phyloP scores from a whole-genome alignment of 2,329 filamentous ascomycete species.

The Arachnopeziza araneosa region DNA sequence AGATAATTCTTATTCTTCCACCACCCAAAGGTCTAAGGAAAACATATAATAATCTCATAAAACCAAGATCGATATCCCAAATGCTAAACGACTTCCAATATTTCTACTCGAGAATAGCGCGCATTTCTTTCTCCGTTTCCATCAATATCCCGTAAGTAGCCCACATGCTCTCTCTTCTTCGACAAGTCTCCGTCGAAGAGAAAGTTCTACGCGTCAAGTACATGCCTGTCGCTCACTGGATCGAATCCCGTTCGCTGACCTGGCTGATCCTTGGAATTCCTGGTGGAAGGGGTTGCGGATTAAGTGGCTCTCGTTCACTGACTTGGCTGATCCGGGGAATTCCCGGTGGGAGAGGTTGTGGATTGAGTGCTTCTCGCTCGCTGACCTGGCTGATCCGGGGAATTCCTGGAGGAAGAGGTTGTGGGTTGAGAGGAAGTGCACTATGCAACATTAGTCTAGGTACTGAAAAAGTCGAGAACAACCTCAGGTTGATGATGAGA shows the following conservation, averaged over 20 bases:
- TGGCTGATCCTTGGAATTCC: background rate
- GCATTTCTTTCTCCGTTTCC: background rate
- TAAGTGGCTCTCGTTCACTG: background rate
- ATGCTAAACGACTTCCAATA: background rate
- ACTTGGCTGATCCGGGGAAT: background rate
- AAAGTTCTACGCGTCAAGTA: background rate
- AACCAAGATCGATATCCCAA: background rate
- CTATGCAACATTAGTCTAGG: background rate
- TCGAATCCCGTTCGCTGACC: background rate
- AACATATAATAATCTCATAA: background rate
- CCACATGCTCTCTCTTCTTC: background rate
- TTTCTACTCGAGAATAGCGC: background rate
- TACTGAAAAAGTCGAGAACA: background rate
- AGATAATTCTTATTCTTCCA: too few relatives aligned
- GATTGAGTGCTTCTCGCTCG: background rate
- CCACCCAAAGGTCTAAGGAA: background rate
- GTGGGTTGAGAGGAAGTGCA: background rate
- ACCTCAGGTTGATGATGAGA: background rate
- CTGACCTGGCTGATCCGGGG: background rate
- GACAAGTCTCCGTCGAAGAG: background rate
- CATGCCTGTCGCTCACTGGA: background rate
- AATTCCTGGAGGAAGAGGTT: background rate
- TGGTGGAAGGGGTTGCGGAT: background rate
- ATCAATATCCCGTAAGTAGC: background rate
- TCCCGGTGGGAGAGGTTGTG: background rate